phyloP scores from a whole-genome alignment of 169 alveolate species.

The Eimeria sp. region DNA sequence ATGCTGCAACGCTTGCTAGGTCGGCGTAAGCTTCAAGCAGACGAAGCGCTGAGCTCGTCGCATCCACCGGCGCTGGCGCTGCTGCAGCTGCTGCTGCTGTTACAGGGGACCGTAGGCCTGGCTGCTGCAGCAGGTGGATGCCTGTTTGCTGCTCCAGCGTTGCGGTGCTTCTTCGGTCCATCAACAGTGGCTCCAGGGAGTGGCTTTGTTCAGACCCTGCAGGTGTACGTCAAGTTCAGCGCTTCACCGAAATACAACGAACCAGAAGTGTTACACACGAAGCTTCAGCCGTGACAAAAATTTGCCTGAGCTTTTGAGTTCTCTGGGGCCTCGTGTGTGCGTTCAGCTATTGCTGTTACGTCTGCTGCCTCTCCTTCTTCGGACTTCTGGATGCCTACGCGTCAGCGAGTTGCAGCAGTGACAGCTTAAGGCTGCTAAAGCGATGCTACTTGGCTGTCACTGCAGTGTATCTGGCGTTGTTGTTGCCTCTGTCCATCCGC shows the following conservation, averaged over 20 bases:
- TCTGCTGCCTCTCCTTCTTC: conserved; percentile 40
- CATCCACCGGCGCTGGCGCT: conserved; percentile 58
- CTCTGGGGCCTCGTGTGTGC: neutral
- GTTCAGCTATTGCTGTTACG: conserved; percentile 46
- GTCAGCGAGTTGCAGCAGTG: conserved; percentile 44
- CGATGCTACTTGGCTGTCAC: conserved; percentile 47
- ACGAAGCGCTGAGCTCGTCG: neutral
- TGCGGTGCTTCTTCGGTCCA: conserved; percentile 62
- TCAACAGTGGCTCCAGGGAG: conserved; percentile 62
- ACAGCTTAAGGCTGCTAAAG: conserved; percentile 52
- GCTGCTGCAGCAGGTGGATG: conserved; percentile 57
- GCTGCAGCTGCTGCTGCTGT: conserved; percentile 32
- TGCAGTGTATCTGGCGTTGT: conserved; percentile 13
- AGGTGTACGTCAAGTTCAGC: conserved; percentile 22
- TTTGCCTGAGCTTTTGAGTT: neutral
- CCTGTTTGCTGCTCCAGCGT: conserved; percentile 42
- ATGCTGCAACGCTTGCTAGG: neutral
- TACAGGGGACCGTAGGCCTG: conserved; percentile 64
- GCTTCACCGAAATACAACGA: neutral
- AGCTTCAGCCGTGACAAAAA: neutral
- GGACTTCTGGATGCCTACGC: conserved; percentile 59
- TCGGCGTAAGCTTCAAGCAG: neutral
- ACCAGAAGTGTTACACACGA: neutral
- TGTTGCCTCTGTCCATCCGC: conserved; percentile 62
- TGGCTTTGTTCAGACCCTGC: conserved; percentile 47